Conservation (phyloP, 2,329 filamentous ascomycete genomes). For the Paraphoma sp. region DNA sequence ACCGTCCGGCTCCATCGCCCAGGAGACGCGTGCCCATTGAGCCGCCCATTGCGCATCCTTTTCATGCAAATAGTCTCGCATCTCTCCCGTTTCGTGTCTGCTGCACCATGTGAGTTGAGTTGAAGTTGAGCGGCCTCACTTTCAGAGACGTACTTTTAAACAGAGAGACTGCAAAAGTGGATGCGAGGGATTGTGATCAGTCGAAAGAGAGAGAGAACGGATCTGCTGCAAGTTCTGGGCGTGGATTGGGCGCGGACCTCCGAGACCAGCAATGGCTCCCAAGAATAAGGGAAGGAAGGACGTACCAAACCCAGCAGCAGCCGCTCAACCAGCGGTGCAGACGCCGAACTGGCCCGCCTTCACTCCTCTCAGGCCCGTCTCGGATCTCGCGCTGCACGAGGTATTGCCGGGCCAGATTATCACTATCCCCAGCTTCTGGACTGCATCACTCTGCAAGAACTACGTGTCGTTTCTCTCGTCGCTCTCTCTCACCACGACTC, state of each 20-base stretch:
- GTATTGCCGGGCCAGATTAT: conserved; percentile 72
- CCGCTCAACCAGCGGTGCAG: conserved; percentile 8
- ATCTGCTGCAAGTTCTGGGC: too few species aligned
- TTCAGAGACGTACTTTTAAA: background rate
- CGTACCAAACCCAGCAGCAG: background rate
- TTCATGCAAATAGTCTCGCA: background rate
- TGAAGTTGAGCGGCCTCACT: background rate
- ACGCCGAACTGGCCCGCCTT: conserved; percentile 74
- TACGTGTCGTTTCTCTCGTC: conserved; percentile 77
- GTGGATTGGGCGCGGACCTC: background rate
- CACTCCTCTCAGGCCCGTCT: conserved; percentile 70
- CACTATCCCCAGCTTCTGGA: conserved; percentile 76
- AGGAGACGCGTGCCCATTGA: background rate
- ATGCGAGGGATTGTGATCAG: too few species aligned
- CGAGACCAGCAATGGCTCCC: conserved; percentile 29
- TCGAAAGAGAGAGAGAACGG: too few species aligned
- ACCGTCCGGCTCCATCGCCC: background rate
- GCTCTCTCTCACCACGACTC: conserved; percentile 78
- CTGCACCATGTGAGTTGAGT: background rate
- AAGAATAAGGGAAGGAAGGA: conserved; percentile 35
- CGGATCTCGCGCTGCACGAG: conserved; percentile 67
- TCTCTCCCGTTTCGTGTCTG: background rate
- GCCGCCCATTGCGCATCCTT: background rate
- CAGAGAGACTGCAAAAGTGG: background rate
- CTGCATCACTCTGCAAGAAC: conserved; percentile 73